phyloP scores from a whole-genome alignment of 164 flowering plant genomes.

The Protea cynaroides region DNA sequence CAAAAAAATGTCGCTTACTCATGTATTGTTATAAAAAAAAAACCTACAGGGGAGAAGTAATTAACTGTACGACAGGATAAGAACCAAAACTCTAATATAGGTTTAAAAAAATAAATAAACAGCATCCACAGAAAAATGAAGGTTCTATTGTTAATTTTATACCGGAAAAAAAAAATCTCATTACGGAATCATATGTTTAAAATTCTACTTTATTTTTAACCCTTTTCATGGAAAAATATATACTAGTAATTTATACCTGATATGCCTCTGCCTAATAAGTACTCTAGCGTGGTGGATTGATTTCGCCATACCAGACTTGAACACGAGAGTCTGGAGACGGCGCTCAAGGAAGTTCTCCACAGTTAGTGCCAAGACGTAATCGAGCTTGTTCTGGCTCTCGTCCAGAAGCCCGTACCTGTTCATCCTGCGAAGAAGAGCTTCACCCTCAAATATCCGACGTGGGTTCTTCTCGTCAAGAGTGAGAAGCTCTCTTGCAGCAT shows the following conservation, averaged over 20 bases:
- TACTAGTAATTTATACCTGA: constrained; percentile 21
- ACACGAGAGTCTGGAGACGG: constrained; percentile 43
- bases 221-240: not conserved
- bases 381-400: constrained; percentile 44
- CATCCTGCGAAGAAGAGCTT: constrained; percentile 38
- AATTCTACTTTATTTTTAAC: too few species aligned
- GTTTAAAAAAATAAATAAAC: too few species aligned
- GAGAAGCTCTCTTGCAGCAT: constrained; percentile 29
- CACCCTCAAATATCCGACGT: constrained; percentile 37
- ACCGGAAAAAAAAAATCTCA: too few species aligned
- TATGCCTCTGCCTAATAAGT: constrained; percentile 44
- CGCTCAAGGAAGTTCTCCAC: constrained; percentile 49
- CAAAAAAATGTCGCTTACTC: too few species aligned
- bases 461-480: constrained; percentile 38
- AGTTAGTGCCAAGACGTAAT: constrained; percentile 42
- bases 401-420: constrained; percentile 37
- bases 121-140: too few species aligned
- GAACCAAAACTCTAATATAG: too few species aligned
- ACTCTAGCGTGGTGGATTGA: constrained; percentile 38
- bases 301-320: constrained; percentile 44
- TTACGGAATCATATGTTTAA: too few species aligned
- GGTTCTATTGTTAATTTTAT: too few species aligned
- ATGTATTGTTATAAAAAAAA: too few species aligned
- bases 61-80: too few species aligned
- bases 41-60: too few species aligned